Evolutionary conservation across 768 basidiomycete genomes (phyloP), one percentile per base, ranked within the genome.

Genomic region (Tubosaeta sp.): DNA sequence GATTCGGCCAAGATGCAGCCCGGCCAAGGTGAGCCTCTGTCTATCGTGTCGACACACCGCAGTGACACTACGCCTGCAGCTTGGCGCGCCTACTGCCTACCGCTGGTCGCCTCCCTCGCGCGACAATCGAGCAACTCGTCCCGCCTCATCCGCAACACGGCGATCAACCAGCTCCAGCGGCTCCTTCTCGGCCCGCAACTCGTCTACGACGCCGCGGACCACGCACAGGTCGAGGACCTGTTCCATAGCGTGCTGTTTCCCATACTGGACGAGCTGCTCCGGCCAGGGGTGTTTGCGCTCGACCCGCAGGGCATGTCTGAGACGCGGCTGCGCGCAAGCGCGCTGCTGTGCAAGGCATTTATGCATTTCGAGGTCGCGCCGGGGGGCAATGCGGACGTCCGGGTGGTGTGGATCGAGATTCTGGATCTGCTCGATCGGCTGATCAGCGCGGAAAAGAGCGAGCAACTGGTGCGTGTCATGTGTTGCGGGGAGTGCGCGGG

Each of bases 291-390:
- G 16, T 83, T 84, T 65, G 73, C 80, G 46, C 77, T 85, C 22
- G 95, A 97, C 65, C 87, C 90, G 0, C 76, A 81, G 57, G 93
- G 91, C 27, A 90, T 97, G 84, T 81, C 87, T 4, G 95, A 98
- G 72, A 95, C 91, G 8, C 81, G 95, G 4, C 67, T 97, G 32
- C 80, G 91, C 27, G 94, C 89, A 5, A 88, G 86, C 27, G 90
- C 88, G n/a, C 72, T 98, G 51, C 75, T 97, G 32, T 97, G 94
- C 79, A 97, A 97, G 73, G 83, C 85, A 11, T 98, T 99, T 72
- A 88, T 98, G 80, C 92, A 95, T 60, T 88, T 93, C 53, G 87
- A 93, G 57, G 76, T 92, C 38, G 80, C 86, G 12, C 85, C 91
- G 50, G 80, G 73, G 43, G 75, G 71, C 11, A 74, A 78, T 39